A percentile compares a stretch with the other conserved stretches of the same genome.
Conservation (phyloP, 352 stramenopile species). For the Thraustotheca clavata region DNA sequence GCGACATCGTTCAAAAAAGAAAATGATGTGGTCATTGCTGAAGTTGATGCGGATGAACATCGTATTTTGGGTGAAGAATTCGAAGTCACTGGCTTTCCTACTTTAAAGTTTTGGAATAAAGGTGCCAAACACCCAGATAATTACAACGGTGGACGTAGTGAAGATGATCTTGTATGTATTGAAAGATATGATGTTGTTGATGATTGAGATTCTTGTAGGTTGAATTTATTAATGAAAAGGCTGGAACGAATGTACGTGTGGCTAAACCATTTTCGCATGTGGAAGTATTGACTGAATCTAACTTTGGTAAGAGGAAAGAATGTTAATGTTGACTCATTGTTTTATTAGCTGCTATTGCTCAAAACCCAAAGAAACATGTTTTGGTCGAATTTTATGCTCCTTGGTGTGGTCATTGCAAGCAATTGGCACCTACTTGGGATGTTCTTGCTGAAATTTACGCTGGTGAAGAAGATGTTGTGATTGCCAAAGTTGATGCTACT, state of each 20-base stretch:
- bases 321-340: not conserved
- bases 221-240: slow-evolving; percentile 68
- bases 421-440: slow-evolving; percentile 83
- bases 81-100: slow-evolving; percentile 88
- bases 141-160: slow-evolving; percentile 77
- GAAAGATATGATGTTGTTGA: not conserved
- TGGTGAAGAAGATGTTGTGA: slow-evolving; percentile 67
- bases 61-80: slow-evolving; percentile 74
- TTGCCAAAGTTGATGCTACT: slow-evolving; percentile 80
- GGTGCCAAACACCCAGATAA: slow-evolving; percentile 69
- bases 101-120: slow-evolving; percentile 87
- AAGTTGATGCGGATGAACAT: slow-evolving; percentile 86
- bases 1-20: slow-evolving; percentile 82
- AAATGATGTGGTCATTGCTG: slow-evolving; percentile 72
- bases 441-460: slow-evolving; percentile 65
- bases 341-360: slow-evolving; percentile 41
- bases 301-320: slow-evolving; percentile 38
- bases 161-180: slow-evolving; percentile 55
- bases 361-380: slow-evolving; percentile 74
- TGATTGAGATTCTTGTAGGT: slow-evolving; percentile 7
- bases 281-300: slow-evolving; percentile 38
- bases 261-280: slow-evolving; percentile 62
- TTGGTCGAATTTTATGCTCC: slow-evolving; percentile 93
- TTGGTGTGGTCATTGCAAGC: slow-evolving; percentile 93
- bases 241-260: slow-evolving; percentile 59